Percentiles rank a stretch among this genome's conserved stretches.
phyloP scores from a whole-genome alignment of 177 flowering plant genomes.

The Vitis hybrid region DNA sequence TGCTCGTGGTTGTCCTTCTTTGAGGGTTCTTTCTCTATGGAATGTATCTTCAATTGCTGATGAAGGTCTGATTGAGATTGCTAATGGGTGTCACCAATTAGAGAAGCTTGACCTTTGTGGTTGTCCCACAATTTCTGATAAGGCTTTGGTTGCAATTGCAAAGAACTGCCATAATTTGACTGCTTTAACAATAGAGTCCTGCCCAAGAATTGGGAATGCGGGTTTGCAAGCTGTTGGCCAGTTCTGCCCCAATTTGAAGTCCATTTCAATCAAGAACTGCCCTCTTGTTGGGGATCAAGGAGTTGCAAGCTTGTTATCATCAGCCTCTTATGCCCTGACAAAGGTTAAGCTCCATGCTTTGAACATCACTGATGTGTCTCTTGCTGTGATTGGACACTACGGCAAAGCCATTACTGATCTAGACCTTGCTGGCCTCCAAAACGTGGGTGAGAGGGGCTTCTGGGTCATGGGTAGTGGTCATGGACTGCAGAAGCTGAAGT shows the following conservation, averaged over 20 bases:
- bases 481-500: conserved; percentile 63
- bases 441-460: conserved; percentile 82
- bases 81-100: conserved; percentile 64
- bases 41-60: conserved; percentile 63
- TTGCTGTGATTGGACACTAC: conserved; percentile 88
- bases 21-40: conserved; percentile 78
- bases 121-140: conserved; percentile 66
- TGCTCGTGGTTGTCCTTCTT: conserved; percentile 75
- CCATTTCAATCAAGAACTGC: conserved; percentile 67
- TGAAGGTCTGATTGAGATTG: conserved; percentile 73
- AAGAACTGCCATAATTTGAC: conserved; percentile 66
- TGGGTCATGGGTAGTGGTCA: conserved; percentile 90
- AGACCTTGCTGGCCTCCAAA: conserved; percentile 50
- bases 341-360: conserved; percentile 75
- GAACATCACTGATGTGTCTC: conserved; percentile 71
- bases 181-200: conserved; percentile 63
- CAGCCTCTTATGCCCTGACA: conserved; percentile 39
- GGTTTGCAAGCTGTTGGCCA: conserved; percentile 65
- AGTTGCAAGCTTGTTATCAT: conserved; percentile 54
- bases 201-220: conserved; percentile 67
- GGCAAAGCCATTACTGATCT: conserved; percentile 67
- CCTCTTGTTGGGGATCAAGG: conserved; percentile 84
- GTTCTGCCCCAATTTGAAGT: conserved; percentile 58
- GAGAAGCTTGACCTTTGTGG: conserved; percentile 81
- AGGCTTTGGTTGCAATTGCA: conserved; percentile 76